Evolutionary conservation across 1,284 basidiomycete species (phyloP), one percentile per base, ranked within the genome.

Genomic region (Porphyrellus sp.): DNA sequence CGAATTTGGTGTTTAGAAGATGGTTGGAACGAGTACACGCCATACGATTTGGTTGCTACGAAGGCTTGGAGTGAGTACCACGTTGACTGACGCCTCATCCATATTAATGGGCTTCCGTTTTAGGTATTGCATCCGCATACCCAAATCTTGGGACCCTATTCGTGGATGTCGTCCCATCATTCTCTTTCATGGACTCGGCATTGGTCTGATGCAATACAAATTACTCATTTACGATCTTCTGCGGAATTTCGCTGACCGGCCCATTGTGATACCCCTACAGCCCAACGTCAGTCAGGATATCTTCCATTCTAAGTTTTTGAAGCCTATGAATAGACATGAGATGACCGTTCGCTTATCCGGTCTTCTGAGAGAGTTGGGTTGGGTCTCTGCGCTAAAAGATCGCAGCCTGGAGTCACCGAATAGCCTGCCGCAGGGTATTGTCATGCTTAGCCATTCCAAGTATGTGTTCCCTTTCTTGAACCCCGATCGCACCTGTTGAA

Each of bases 391-490:
- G n/a, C 51, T 57, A 3, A 56, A 66, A 20, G 58, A 63, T 44
- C 53, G 31, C 46, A 24, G 28, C 33, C 33, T 37, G 34, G 48
- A 50, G 23, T 50, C 61, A 31, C 23, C 24, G 35, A 30, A 30
- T 21, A 21, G 16, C 23, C 27, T 0, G n/a, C 43, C 51, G 12
- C 54, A 47, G 49, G 89, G 91, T 5, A 74, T 94, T 18, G 87
- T 84, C 0, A 70, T 96, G 61, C 59, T 96, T 50, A 93, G 89
- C 66, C 93, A 96, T 70, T 95, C 91, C 49, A 94, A 95, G 86
- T 89, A 58, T 49, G 83, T 70, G 5, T 51, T 41, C 15, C 41
- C 13, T 34, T 18, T 47, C 5, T 44, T 51, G 33, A 20, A n/a
- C 39, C 31, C 46, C 33, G 25, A 24, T 12, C 33, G 23, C 38